Evolutionary conservation across 306 rosid genomes (phyloP), one percentile per base, ranked within the genome.

Genomic region (Betula pendula): DNA sequence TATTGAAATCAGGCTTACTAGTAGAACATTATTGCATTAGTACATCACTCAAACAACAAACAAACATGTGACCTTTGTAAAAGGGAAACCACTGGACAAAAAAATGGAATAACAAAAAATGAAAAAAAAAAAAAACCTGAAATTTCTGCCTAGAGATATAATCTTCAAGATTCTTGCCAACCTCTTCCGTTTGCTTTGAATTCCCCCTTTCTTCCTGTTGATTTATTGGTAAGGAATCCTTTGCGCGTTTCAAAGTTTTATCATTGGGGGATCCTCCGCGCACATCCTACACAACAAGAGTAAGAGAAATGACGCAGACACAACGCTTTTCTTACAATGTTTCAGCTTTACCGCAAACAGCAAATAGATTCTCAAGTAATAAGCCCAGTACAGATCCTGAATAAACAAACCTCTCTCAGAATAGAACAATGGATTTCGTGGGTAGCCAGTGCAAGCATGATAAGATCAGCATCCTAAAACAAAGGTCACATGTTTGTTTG

Each of bases 381-480:
- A 33, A 22, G 19, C n/a, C 59, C 8, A 67, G 51, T 7, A 22
- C 33, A 45, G 2, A 45, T 38, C 35, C 76, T n/a, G 76, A 78
- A 77, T 45, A 35, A 14, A 62, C 82, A 70, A 79, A 79, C 83
- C 83, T 79, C 83, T 73, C 83, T 79, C 48, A 79, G 42, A 67
- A 79, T 52, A 16, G 78, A 73, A 38, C 73, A 79, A 73, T 79
- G 83, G 40, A 79, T 29, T 20, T 79, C 83, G 19, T 79, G 83
- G 40, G 79, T 63, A 15, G 83, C 78, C 15, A 79, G 75, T 51
- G 78, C 83, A 42, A 79, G 83, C 83, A 79, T 79, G 76, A 79
- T 79, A 63, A 79, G 78, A 73, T 79, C 83, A 27, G 83, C 83
- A 73, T 79, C 83, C 83, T 79, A 53, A 7, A 68, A 12, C 48